Evolutionary conservation across 2,329 filamentous ascomycete species (phyloP), one percentile per base, ranked within the genome.

Genomic region (Verticillium isaacii): DNA sequence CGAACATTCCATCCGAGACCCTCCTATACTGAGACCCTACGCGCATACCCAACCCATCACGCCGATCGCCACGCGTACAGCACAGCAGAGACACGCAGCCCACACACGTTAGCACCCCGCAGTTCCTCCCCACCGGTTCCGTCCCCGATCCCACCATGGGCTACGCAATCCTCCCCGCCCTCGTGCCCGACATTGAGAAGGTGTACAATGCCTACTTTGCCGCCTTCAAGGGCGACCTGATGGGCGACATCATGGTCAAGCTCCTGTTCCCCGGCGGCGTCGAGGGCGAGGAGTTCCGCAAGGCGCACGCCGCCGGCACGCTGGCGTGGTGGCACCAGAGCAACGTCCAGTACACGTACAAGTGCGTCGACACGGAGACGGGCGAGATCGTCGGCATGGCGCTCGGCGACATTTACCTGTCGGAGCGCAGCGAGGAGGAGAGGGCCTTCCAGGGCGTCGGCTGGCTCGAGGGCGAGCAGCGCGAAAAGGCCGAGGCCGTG

Each of bases 181-280:
- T 81, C 37, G 75, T 80, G 61, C 74, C 77, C 6, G 80, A 82
- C 66, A 80, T 82, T 67, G 72, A 73, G 34, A 70, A 70, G 37
- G 73, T 81, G 37, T 82, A 81, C 70, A 75, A 81, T 61, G 71
- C 75, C 58, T 82, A 82, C 70, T 82, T 82, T 63, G 68, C 71
- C 23, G 76, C 79, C 50, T 82, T 82, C 70, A 70, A 74, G 45
- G 63, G 68, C 50, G 74, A 77, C 50, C 58, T 65, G 32, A 77
- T 78, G 68, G 73, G 75, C 60, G 70, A 71, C 9, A 63, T 77
- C 37, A 77, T 82, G 65, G 71, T 79, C 56, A 70, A 76, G 23
- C 73, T 80, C 17, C 69, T 81, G 15, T 80, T 80, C 61, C 76
- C 80, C 0, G 65, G 60, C 19, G 71, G 73, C 41, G 64, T 70